Base-by-base conservation (phyloP, 2,329 filamentous ascomycete genomes). In the Chrysoporthe austroafricana region DNA sequence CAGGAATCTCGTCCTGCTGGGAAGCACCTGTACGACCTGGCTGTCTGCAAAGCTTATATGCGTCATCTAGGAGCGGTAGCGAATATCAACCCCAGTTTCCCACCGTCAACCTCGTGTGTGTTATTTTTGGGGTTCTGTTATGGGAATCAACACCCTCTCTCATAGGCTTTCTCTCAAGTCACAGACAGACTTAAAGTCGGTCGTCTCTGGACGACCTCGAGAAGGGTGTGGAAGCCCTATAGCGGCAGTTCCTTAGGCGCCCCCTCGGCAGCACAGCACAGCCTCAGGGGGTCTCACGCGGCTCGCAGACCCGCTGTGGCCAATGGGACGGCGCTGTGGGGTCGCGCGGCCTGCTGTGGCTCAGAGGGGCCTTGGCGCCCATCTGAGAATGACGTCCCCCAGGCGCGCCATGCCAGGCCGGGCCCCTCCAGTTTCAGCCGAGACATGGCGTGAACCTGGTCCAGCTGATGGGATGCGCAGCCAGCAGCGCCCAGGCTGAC, bases 251-350 rank as follows among this genome's bases (percentile, higher is more conserved):
- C 26, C 26, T 26, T 60, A 60, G 36, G 57, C 36, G 57, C 57
- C 7, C 18, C 2, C 3, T 26, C 13, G 26, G 26, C 26, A 26
- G 26, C 26, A 43, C 16, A 44, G 57, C 57, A 60, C 57, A 43
- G 57, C 57, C 57, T 26, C 57, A 44, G 39, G 57, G 57, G 57
- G 26, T n/a, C n/a, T 39, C 18, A 34, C 54, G 9, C 34, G 18
- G 54, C 18, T 39, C 16, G 18, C 2, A 16, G 54, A 57, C 39
- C 57, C 57, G 57, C 57, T 60, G 57, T 44, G 57, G 57, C 57
- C 39, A 60, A 60, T 44, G 57, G 44, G 26, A 44, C 39, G 6
- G 11, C 54, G n/a, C 13, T 5, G 54, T 7, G 11, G 16, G 52
- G 13, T 5, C 26, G 26, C 26, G 26, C 26, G 26, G 32, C 16